Evolutionary conservation across 495 filamentous ascomycete species (phyloP), one percentile per base, ranked within the genome.

Genomic region (Penicillium cosmopolitanum): DNA sequence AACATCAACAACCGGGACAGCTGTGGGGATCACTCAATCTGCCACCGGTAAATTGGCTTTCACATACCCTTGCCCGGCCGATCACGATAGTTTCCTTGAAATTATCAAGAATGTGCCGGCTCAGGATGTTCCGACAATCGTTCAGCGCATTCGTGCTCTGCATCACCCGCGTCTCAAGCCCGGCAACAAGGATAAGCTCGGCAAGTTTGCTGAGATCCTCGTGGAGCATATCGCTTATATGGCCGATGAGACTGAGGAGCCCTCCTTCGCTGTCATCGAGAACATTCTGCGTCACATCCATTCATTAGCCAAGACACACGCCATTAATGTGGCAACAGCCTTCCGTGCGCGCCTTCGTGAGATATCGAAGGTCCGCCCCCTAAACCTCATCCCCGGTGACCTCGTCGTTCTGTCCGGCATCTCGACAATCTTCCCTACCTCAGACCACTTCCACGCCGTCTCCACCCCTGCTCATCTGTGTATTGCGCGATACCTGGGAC

Each of bases 361-460:
- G 42, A 81, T 95, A 18, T 82, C 87, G 23, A 72, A 81, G 57
- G 69, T 79, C 28, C 84, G 85, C 51, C 82, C 87, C 6, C 77
- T 86, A 48, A 78, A 77, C 16, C 85, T 89, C 11, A 85, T 79
- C 2, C 80, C 87, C 10, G 89, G 91, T 4, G 93, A 98, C 68
- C 79, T 98, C 21, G 71, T 93, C 10, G 70, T 96, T 25, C 75
- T 99, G 40, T 93, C 91, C 1, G 92, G 92, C 0, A 84, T 97
- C 62, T 85, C 85, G 31, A 85, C 87, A 8, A 89, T 94, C 58
- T 99, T 96, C 70, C 92, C 96, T 5, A 96, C 96, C 0, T 96
- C 91, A 0, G 95, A 99, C 74, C 92, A 96, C 71, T 98, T 97
- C 73, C 95, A 98, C 63, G 88, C 92, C 55, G 89, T 98, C 15